Evolutionary conservation across 176 grass and related monocot genomes (phyloP).

Genomic region (Aechmea fasciata): DNA sequence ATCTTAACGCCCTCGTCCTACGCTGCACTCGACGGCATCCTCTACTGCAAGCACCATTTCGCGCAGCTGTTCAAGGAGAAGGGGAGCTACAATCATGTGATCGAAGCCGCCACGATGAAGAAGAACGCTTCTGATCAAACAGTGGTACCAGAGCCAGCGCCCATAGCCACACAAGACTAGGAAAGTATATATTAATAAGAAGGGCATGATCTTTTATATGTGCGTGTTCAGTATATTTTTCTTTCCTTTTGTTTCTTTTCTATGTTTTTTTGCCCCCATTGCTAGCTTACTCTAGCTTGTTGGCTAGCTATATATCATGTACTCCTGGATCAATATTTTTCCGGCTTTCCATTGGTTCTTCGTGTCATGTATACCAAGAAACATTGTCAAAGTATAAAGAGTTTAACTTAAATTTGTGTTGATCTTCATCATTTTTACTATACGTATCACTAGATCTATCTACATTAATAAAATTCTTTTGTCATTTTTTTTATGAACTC

Average conservation of each 20-base stretch:
- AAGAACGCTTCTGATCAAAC: conserved; percentile 24
- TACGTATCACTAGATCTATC: too few species aligned
- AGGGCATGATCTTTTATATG: background rate
- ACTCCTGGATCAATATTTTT: too few species aligned
- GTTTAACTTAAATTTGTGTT: too few species aligned
- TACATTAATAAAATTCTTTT: too few species aligned
- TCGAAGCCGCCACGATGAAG: conserved; percentile 54
- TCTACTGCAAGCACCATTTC: conserved; percentile 96
- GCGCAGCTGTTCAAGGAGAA: conserved; percentile 96
- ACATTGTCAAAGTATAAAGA: too few species aligned
- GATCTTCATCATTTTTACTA: too few species aligned
- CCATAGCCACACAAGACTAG: background rate
- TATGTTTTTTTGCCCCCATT: background rate
- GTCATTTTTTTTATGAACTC: too few species aligned
- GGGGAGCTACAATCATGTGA: conserved; percentile 83
- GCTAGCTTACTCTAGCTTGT: background rate
- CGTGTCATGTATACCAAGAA: too few species aligned
- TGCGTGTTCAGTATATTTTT: background rate
- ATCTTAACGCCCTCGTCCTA: conserved; percentile 72
- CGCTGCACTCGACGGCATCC: conserved; percentile 66
- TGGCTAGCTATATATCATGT: too few species aligned
- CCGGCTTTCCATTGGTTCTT: too few species aligned
- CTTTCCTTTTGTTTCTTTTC: background rate
- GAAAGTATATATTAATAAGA: background rate
- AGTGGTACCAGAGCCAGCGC: conserved; percentile 6